Percentiles rank a stretch among this genome's conserved stretches.
phyloP scores from a whole-genome alignment of 257 asterid genomes.

The Henckelia pumila region DNA sequence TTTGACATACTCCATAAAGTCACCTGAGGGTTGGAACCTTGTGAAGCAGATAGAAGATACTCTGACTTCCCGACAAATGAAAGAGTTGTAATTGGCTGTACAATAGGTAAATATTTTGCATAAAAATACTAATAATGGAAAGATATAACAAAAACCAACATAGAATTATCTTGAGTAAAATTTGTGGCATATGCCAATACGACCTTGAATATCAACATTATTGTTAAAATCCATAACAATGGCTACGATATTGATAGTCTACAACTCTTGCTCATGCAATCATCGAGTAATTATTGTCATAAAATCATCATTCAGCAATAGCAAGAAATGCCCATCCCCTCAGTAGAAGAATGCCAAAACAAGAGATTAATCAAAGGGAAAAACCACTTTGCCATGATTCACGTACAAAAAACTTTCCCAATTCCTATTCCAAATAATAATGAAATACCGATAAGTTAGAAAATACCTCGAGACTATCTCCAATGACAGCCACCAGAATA shows the following conservation, averaged over 20 bases:
- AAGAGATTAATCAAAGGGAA: neutral
- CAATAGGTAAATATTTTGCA: slow-evolving; percentile 20
- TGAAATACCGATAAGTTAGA: slow-evolving; percentile 11
- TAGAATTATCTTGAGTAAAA: neutral
- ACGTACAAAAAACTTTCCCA: neutral
- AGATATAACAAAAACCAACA: neutral
- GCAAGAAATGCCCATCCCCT: neutral
- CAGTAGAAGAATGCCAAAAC: neutral
- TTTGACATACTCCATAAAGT: slow-evolving; percentile 75
- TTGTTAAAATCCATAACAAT: neutral
- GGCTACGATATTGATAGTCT: neutral
- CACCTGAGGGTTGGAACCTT: slow-evolving; percentile 61
- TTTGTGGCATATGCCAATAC: neutral
- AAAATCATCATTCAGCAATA: neutral
- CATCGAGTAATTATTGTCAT: neutral
- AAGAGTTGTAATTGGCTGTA: slow-evolving; percentile 63
- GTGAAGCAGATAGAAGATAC: slow-evolving; percentile 75
- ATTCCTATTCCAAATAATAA: neutral
- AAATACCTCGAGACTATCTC: slow-evolving; percentile 69
- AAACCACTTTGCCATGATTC: slow-evolving; percentile 10
- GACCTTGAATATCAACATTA: too few relatives aligned
- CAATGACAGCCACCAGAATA: slow-evolving; percentile 74
- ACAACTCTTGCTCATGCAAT: neutral
- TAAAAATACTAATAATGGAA: neutral
- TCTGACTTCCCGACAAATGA: slow-evolving; percentile 78